Percentiles rank a stretch among this genome's conserved stretches.
These are phyloP conservation scores for Trichoderma arundinaceum DNA, from an alignment of 2,329 filamentous ascomycete species.

Conservation along the genomic window DNA sequence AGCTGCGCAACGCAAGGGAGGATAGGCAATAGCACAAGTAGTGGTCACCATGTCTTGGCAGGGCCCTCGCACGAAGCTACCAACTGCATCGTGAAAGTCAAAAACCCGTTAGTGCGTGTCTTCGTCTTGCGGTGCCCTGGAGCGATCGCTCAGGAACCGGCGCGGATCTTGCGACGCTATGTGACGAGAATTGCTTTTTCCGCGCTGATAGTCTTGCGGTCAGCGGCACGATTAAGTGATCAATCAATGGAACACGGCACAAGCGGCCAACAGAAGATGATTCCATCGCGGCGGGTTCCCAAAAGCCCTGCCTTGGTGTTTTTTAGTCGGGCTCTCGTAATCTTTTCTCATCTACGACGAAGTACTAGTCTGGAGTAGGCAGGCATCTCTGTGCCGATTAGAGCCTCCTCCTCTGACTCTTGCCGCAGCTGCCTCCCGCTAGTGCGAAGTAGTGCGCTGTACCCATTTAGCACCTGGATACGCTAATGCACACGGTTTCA, in stretches of 20 bases:
- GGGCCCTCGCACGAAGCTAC: constrained; percentile 4
- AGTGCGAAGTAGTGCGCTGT: constrained; percentile 5
- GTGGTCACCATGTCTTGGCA: constrained; percentile 15
- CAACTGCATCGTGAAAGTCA: constrained; percentile 17
- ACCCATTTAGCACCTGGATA: constrained; percentile 15
- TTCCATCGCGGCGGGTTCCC: constrained; percentile 8
- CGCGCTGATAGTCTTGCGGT: neutral
- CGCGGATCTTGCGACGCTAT: constrained; percentile 18
- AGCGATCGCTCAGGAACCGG: constrained; percentile 30
- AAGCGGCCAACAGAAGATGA: neutral
- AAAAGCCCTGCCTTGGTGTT: neutral
- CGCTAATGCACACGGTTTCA: constrained; percentile 6
- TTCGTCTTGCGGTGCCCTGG: constrained; percentile 24
- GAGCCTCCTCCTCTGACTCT: too few species aligned
- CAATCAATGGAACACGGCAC: constrained; percentile 2
- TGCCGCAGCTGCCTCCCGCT: neutral
- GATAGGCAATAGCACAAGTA: neutral
- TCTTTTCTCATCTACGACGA: too few species aligned
- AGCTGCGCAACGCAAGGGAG: constrained; percentile 4
- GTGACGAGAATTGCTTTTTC: constrained; percentile 30
- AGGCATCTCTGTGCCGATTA: too few species aligned
- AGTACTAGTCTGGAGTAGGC: too few species aligned
- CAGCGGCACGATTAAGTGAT: constrained; percentile 11
- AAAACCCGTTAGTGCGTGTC: constrained; percentile 11
- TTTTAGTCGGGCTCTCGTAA: neutral